Evolutionary conservation across 257 asterid species (phyloP).

Genomic region (Nyctanthes arbortristis): DNA sequence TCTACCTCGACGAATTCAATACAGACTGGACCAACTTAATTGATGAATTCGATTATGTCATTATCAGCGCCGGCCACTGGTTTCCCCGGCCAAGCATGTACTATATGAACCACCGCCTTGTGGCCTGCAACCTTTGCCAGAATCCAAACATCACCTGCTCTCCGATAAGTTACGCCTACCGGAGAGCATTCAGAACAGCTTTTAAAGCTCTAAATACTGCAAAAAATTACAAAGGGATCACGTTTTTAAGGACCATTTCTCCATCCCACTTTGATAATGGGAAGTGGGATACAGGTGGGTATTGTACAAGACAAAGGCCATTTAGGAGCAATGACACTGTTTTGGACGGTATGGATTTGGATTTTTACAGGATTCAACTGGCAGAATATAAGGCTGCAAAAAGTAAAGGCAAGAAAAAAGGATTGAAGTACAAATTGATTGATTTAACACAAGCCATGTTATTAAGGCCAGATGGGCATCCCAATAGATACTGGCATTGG

Average conservation of each 20-base stretch:
- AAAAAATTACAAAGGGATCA: constrained; percentile 25
- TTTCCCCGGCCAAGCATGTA: constrained; percentile 30
- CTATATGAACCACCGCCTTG: constrained; percentile 18
- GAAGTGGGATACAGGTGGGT: constrained; percentile 37
- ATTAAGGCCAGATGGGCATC: constrained; percentile 45
- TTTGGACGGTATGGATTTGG: constrained; percentile 34
- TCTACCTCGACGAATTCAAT: constrained; percentile 35
- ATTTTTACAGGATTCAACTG: constrained; percentile 35
- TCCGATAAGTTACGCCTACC: constrained; percentile 31
- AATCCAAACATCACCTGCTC: constrained; percentile 22
- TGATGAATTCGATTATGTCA: constrained; percentile 27
- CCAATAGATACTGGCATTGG: constrained; percentile 42
- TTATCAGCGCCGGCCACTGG: constrained; percentile 39
- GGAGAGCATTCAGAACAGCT: constrained; percentile 28
- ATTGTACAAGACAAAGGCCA: constrained; percentile 30
- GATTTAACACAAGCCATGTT: constrained; percentile 37
- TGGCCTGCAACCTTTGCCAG: constrained; percentile 36
- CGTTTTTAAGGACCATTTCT: constrained; percentile 31
- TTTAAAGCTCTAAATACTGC: constrained; percentile 29
- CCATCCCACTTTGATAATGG: constrained; percentile 45
- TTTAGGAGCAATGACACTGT: constrained; percentile 31
- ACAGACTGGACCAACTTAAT: constrained; percentile 29
- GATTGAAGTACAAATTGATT: constrained; percentile 26
- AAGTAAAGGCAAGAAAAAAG: constrained; percentile 21
- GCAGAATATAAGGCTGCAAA: constrained; percentile 32